Evolutionary conservation across 2,329 filamentous ascomycete species (phyloP), one percentile per base, ranked within the genome.

Genomic region (Beauveria varroae): DNA sequence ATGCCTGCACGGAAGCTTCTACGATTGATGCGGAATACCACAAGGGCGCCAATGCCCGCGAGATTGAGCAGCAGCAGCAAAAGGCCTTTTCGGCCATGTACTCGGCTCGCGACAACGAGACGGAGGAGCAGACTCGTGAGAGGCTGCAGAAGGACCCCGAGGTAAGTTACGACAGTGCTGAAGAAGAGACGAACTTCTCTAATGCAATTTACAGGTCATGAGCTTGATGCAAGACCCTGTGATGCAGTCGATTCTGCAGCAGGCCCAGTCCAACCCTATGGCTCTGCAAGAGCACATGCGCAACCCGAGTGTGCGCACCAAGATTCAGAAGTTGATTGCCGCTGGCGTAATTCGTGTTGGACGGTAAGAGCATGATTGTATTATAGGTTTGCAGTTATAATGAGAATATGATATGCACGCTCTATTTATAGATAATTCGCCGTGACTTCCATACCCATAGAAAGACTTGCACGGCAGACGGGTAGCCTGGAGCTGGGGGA

Each of bases 221-320:
- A 76, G 81, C 65, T 93, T 97, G 71, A 90, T 98, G 77, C 88
- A 93, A 75, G 95, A 99, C 72, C 95, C 95, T 18, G 88, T 99
- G 72, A 98, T 99, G 93, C 92, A 99, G 78, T 89, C 89, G 67
- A 97, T 97, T 67, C 85, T 98, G 61, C 93, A 98, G 75, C 95
- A 99, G 78, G 95, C 95, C 51, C 96, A 98, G 81, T 86, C 86
- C 60, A 90, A 99, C 70, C 95, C 95, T 20, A 89, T 89, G 54
- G 95, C 95, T 51, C 84, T 99, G 65, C 89, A 96, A 73, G 93
- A 99, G 75, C 96, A 99, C 77, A 96, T 99, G 90, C 90, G 87
- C 80, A 99, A 98, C 79, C 85, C 91, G 0, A 83, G 81, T 62
- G 90, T 99, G 67, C 83, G 87, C 63, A 84, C 84, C 69, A 96